Evolutionary conservation across 148 eudicot species (phyloP).

Genomic region (Nepenthes gracilis): DNA sequence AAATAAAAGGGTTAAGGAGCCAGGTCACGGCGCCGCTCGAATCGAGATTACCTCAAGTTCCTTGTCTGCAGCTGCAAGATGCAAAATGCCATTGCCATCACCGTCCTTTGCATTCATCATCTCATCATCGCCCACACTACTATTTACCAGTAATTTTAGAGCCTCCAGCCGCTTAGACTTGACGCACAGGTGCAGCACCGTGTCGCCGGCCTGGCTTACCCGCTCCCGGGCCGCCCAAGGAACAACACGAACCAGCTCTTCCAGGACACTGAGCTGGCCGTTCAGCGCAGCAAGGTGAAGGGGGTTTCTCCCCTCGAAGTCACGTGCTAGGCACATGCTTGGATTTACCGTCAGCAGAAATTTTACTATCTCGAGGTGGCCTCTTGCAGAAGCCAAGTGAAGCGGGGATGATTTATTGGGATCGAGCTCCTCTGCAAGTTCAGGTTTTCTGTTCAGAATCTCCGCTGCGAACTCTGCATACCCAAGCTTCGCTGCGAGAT

Average conservation of each 20-base stretch:
- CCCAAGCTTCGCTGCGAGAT: constrained; percentile 20
- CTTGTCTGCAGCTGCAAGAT: constrained; percentile 10
- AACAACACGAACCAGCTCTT: constrained; percentile 2
- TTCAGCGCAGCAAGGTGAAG: constrained; percentile 23
- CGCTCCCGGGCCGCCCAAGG: constrained; percentile 6
- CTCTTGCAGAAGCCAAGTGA: constrained; percentile 27
- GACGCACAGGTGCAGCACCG: constrained; percentile 17
- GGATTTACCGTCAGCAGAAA: constrained; percentile 2
- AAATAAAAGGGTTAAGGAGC: too few relatives aligned
- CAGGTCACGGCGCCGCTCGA: too few relatives aligned
- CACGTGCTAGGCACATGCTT: constrained; percentile 17
- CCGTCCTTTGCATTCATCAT: constrained; percentile 6
- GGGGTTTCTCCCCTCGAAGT: constrained; percentile 25
- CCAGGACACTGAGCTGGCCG: constrained; percentile 5
- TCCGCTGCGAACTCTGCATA: constrained; percentile 18
- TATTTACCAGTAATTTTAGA: not conserved
- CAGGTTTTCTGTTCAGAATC: constrained; percentile 22
- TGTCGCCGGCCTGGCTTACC: not conserved
- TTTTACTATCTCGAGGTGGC: constrained; percentile 18
- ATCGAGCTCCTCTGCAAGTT: constrained; percentile 24
- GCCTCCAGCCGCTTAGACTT: constrained; percentile 2
- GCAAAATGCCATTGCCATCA: constrained; percentile 14
- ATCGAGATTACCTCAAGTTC: constrained; percentile 1
- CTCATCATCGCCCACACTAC: not conserved
- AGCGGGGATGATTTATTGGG: constrained; percentile 20